These are phyloP conservation scores for Raffaelea albimanens DNA, from an alignment of 2,329 filamentous ascomycete genomes.

Conservation along the genomic window DNA sequence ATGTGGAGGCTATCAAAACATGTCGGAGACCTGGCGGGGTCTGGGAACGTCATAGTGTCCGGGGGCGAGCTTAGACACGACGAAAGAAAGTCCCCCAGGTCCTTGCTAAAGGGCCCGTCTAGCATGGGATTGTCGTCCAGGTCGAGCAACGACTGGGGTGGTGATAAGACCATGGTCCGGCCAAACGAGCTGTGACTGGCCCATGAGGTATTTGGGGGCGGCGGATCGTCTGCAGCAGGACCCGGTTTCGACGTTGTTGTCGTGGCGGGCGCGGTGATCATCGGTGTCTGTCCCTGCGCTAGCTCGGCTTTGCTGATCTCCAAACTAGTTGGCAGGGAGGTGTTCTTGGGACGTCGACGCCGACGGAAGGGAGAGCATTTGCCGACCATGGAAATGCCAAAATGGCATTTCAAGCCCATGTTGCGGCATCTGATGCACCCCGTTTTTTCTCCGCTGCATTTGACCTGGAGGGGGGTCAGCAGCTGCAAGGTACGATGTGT, in stretches of 20 bases:
- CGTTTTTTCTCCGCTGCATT: conserved; percentile 1
- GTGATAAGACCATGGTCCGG: neutral
- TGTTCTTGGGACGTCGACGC: neutral
- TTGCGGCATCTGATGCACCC: neutral
- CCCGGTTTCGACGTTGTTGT: neutral
- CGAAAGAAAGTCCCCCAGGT: neutral
- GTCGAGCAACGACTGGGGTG: neutral
- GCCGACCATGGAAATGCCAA: neutral
- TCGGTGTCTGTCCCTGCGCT: neutral
- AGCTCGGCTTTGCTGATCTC: neutral
- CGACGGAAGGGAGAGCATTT: neutral
- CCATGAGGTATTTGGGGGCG: neutral
- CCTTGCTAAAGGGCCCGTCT: neutral
- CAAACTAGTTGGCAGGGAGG: neutral
- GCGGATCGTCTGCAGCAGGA: neutral
- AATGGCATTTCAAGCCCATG: neutral
- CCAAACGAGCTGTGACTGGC: neutral
- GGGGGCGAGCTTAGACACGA: neutral
- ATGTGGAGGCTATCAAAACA: neutral
- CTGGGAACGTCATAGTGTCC: neutral
- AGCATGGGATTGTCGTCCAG: neutral
- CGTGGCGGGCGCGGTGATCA: neutral
- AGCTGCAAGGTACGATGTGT: neutral
- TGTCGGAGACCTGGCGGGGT: neutral
- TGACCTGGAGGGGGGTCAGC: neutral